A percentile compares a stretch with the other conserved stretches of the same genome.
phyloP scores from a whole-genome alignment of 768 basidiomycete species.

The Leccinum arenicola region DNA sequence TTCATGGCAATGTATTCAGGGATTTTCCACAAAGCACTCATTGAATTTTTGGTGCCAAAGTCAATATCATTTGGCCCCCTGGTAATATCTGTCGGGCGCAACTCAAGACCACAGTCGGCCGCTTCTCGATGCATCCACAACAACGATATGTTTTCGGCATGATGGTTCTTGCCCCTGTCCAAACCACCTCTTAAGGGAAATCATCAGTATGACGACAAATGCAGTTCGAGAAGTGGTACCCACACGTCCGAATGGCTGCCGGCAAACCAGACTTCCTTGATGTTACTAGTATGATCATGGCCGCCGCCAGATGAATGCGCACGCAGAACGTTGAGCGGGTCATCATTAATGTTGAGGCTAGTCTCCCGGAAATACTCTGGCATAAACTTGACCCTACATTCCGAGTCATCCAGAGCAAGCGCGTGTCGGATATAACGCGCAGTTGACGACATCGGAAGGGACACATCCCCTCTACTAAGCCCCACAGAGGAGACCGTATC shows the following conservation, averaged over 20 bases:
- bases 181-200: constrained; percentile 8
- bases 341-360: constrained; percentile 13
- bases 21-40: constrained; percentile 3
- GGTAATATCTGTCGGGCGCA: constrained; percentile 16
- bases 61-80: constrained; percentile 16
- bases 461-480: constrained; percentile 39
- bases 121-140: background rate
- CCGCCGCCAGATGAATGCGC: background rate
- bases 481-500: constrained; percentile 49
- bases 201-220: background rate
- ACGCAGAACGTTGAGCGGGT: background rate
- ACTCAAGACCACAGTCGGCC: background rate
- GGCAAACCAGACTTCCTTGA: background rate
- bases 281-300: constrained; percentile 31
- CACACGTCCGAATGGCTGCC: constrained; percentile 25
- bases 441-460: constrained; percentile 50
- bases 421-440: constrained; percentile 24
- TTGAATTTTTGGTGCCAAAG: constrained; percentile 13
- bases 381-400: background rate
- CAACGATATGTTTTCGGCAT: background rate
- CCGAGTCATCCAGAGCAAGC: background rate
- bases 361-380: constrained; percentile 15
- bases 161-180: constrained; percentile 2
- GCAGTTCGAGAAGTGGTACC: background rate
- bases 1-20: constrained; percentile 13